These are phyloP conservation scores for Rhododendron vialii DNA, from an alignment of 148 eudicot genomes.

Conservation along the genomic window DNA sequence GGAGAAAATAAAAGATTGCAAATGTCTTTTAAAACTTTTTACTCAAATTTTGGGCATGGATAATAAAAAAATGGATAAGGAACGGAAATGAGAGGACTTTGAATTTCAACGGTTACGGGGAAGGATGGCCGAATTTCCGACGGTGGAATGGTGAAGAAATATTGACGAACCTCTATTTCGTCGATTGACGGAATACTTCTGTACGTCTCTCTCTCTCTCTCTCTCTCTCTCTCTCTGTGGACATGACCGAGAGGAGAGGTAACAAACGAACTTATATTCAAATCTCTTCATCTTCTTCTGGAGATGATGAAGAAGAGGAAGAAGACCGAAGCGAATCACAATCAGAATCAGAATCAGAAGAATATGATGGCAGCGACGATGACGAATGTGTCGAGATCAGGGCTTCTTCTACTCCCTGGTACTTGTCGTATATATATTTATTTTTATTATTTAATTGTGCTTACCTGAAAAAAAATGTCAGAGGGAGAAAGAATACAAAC, in stretches of 20 bases:
- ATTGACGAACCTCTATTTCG: too few relatives aligned
- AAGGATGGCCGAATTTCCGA: too few relatives aligned
- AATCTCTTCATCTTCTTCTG: conserved; percentile 24
- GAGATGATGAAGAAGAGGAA: conserved; percentile 4
- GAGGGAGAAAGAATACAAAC: neutral
- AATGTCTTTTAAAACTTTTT: too few relatives aligned
- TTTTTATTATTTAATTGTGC: neutral
- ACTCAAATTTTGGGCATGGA: too few relatives aligned
- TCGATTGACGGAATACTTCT: too few relatives aligned
- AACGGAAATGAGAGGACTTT: too few relatives aligned
- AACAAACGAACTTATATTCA: conserved; percentile 18
- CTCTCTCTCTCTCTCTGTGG: too few relatives aligned
- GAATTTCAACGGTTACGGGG: too few relatives aligned
- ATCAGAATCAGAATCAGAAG: neutral
- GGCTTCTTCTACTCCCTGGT: conserved; percentile 11
- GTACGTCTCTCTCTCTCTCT: too few relatives aligned
- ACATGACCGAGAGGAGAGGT: conserved; percentile 17
- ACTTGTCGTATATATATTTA: neutral
- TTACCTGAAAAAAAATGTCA: neutral
- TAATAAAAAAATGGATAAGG: too few relatives aligned
- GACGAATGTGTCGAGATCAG: neutral
- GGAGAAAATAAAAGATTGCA: too few relatives aligned
- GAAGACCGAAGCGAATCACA: conserved; percentile 3
- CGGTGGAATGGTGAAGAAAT: too few relatives aligned
- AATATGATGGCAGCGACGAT: neutral